phyloP scores from a whole-genome alignment of 2,329 filamentous ascomycete genomes.

The Coniella vitis region DNA sequence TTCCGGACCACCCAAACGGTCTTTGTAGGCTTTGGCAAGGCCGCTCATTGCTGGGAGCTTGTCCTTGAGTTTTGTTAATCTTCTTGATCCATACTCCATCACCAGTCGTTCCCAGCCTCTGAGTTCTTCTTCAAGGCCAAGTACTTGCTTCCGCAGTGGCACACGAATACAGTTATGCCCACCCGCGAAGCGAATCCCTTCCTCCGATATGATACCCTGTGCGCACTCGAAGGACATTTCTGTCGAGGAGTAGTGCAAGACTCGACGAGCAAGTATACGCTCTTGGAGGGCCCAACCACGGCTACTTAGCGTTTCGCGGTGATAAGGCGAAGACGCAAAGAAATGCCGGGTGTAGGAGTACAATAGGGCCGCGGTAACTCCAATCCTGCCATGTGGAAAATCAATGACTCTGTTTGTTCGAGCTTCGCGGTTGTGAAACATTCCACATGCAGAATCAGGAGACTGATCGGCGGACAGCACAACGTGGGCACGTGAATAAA shows the following conservation, averaged over 20 bases:
- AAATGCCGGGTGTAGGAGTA: not conserved
- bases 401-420: not conserved
- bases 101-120: not conserved
- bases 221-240: constrained; percentile 14
- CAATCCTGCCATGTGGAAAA: not conserved
- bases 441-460: constrained; percentile 4
- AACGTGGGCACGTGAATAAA: constrained; percentile 8
- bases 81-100: constrained; percentile 6
- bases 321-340: not conserved
- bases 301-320: not conserved
- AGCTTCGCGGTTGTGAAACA: not conserved
- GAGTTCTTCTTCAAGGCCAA: not conserved
- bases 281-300: constrained; percentile 7
- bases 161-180: too few species aligned
- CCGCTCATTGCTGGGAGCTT: constrained; percentile 17
- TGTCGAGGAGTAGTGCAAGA: constrained; percentile 2
- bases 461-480: constrained; percentile 15
- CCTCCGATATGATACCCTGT: constrained; percentile 9
- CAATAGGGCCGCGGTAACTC: not conserved
- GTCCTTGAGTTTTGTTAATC: constrained; percentile 14
- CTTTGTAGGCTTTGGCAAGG: constrained; percentile 13
- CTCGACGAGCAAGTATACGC: constrained; percentile 1
- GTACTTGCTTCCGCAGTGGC: too few species aligned
- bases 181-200: not conserved
- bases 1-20: not conserved